Conservation (phyloP, 164 flowering plant species). For the Dillenia suffruticosa region DNA sequence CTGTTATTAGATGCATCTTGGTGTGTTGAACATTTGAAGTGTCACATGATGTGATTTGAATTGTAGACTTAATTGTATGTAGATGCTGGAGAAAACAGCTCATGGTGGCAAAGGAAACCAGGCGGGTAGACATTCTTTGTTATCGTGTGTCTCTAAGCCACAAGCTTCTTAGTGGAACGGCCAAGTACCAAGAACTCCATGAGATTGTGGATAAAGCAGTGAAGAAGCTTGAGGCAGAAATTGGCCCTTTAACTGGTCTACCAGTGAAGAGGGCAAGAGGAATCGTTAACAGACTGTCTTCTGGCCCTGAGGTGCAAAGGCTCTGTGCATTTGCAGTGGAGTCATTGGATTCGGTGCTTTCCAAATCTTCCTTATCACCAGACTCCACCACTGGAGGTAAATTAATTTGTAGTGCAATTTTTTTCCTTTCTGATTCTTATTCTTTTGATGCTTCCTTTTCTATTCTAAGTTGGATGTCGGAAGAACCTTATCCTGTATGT, state of each 20-base stretch:
- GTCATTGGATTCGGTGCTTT: slow-evolving; percentile 44
- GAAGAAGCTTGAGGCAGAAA: slow-evolving; percentile 74
- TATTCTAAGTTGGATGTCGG: no score
- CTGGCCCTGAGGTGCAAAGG: slow-evolving; percentile 80
- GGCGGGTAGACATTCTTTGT: slow-evolving; percentile 84
- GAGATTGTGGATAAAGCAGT: slow-evolving; percentile 67
- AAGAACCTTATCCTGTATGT: no score
- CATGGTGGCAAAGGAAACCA: slow-evolving; percentile 71
- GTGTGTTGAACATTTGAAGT: neutral
- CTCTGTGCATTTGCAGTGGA: slow-evolving; percentile 73
- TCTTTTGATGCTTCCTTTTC: no score
- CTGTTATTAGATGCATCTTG: no score
- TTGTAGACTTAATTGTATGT: slow-evolving; percentile 5
- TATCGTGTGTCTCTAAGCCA: slow-evolving; percentile 71
- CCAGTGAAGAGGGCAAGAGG: slow-evolving; percentile 82
- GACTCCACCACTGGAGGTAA: no score
- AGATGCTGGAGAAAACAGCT: slow-evolving; percentile 93
- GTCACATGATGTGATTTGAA: neutral
- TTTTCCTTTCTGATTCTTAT: no score
- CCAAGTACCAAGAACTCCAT: slow-evolving; percentile 42
- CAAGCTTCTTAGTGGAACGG: slow-evolving; percentile 64
- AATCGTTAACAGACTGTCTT: slow-evolving; percentile 88
- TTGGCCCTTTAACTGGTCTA: slow-evolving; percentile 75
- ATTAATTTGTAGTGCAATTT: no score
- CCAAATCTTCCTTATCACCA: slow-evolving; percentile 5